phyloP scores from a whole-genome alignment of 1,284 basidiomycete species.

The Heterobasidion irregulare region DNA sequence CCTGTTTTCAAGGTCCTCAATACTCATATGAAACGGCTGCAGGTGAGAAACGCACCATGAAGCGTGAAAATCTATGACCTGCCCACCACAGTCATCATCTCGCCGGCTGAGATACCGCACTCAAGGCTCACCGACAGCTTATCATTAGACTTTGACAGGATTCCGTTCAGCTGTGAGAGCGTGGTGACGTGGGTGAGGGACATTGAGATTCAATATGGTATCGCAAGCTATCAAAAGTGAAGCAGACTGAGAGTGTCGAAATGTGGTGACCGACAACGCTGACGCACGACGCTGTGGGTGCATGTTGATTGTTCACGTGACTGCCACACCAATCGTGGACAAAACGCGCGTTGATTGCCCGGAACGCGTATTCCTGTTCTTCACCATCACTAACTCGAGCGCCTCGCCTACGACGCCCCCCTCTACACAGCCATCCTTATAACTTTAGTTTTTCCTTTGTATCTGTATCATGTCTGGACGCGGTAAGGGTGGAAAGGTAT shows the following conservation, averaged over 20 bases:
- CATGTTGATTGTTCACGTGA: slow-evolving; percentile 1
- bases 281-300: neutral
- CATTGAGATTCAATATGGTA: slow-evolving; percentile 25
- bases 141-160: slow-evolving; percentile 49
- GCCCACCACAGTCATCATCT: neutral
- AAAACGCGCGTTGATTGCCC: slow-evolving; percentile 6
- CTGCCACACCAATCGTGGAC: slow-evolving; percentile 6
- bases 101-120: neutral
- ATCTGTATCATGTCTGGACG: slow-evolving; percentile 28
- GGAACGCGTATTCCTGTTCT: neutral
- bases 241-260: no score
- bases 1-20: slow-evolving; percentile 30
- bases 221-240: no score
- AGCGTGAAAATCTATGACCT: slow-evolving; percentile 83
- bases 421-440: neutral
- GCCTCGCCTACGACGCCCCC: neutral
- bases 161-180: slow-evolving; percentile 48
- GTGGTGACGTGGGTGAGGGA: slow-evolving; percentile 55
- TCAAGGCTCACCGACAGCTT: slow-evolving; percentile 53
- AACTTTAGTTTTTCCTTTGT: neutral
- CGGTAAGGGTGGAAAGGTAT: slow-evolving; percentile 33
- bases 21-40: neutral
- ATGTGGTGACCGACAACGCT: no score
- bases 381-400: neutral
- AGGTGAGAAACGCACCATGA: slow-evolving; percentile 44